Evolutionary conservation across 2,329 filamentous ascomycete species (phyloP).

Genomic region (Colletotrichum lupini): DNA sequence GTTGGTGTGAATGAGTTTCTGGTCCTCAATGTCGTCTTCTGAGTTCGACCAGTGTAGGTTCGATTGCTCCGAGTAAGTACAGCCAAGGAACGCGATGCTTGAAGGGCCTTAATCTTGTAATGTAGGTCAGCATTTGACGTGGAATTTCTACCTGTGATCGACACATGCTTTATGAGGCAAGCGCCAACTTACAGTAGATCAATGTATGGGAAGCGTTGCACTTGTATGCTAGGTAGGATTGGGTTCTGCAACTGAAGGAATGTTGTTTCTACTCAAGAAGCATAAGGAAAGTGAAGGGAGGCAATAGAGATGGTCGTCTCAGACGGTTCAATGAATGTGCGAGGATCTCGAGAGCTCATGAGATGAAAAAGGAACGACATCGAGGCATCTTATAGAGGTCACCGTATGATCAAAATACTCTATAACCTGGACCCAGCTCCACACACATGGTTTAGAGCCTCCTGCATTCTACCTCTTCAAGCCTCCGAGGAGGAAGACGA

Average conservation of each 20-base stretch:
- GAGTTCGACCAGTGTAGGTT: neutral
- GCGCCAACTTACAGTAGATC: neutral
- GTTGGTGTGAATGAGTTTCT: neutral
- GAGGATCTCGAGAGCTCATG: neutral
- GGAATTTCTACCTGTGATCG: no score
- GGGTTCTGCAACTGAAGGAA: neutral
- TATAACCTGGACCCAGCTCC: neutral
- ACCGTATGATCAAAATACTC: neutral
- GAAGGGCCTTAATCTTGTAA: neutral
- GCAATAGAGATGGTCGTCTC: neutral
- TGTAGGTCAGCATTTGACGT: no score
- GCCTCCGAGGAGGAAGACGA: neutral
- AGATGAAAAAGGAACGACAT: neutral
- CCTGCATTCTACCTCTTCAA: neutral
- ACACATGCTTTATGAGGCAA: no score
- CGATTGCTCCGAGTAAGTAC: neutral
- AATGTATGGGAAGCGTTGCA: neutral
- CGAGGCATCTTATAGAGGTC: constrained; percentile 1
- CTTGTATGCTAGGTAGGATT: no score
- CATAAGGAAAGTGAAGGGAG: neutral
- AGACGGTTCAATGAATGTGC: neutral
- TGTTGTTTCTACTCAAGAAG: neutral
- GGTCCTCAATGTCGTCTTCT: neutral
- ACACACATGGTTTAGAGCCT: neutral
- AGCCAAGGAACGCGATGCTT: neutral